phyloP scores from a whole-genome alignment of 805 yeast species.

The Cyberlindnera meyerae region DNA sequence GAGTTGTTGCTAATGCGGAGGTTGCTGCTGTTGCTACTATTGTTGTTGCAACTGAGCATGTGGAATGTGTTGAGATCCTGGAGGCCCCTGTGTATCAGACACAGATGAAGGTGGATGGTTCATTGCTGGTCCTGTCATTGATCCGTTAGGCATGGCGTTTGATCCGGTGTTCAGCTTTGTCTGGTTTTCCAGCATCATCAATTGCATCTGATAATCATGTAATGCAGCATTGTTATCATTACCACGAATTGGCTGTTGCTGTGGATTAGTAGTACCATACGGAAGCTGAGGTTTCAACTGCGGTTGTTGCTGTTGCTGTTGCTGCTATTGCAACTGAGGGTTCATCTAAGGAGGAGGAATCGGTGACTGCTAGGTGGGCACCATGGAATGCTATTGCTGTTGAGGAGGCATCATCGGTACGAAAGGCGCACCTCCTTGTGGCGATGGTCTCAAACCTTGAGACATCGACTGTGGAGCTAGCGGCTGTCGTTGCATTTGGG shows the following conservation, averaged over 20 bases:
- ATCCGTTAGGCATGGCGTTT: too few species aligned
- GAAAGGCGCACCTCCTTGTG: too few species aligned
- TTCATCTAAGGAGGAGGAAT: slow-evolving; percentile 28
- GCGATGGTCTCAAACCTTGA: background rate
- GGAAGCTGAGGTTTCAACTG: slow-evolving; percentile 7
- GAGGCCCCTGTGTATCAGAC: background rate
- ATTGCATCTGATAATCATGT: slow-evolving; percentile 77
- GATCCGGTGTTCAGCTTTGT: slow-evolving; percentile 41
- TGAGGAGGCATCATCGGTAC: slow-evolving; percentile 1
- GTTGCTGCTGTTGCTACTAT: background rate
- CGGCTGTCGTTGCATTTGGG: background rate
- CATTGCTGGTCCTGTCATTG: background rate
- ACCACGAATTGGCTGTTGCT: slow-evolving; percentile 13
- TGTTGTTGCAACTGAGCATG: slow-evolving; percentile 2
- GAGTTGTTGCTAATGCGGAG: too few species aligned
- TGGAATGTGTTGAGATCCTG: background rate
- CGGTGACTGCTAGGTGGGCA: slow-evolving; percentile 10
- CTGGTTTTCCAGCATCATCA: slow-evolving; percentile 70
- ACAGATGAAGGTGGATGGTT: background rate
- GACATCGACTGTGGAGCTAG: background rate
- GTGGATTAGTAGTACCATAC: slow-evolving; percentile 5
- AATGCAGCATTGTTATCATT: slow-evolving; percentile 43
- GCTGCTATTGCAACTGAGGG: slow-evolving; percentile 15
- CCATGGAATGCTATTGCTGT: background rate
- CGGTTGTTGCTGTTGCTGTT: slow-evolving; percentile 9